Evolutionary conservation across 1,284 basidiomycete genomes (phyloP).

Genomic region (Prillingera fragicola): DNA sequence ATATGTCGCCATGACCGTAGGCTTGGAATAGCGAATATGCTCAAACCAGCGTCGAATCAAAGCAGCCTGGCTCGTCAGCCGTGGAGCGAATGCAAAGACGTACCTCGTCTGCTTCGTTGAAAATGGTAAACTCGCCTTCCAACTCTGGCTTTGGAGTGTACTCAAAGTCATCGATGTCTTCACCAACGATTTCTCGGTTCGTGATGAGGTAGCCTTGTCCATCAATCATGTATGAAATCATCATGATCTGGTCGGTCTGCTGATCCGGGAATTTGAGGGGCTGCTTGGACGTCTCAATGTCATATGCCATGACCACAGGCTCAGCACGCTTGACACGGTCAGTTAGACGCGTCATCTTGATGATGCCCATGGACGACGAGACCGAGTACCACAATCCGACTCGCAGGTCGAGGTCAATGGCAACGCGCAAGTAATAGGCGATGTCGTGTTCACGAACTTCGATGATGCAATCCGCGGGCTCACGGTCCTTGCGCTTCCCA

Average conservation of each 20-base stretch:
- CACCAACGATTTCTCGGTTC: constrained; percentile 93
- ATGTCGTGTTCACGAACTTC: constrained; percentile 97
- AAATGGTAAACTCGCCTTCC: constrained; percentile 93
- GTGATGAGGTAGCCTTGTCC: constrained; percentile 92
- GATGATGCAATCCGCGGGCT: constrained; percentile 84
- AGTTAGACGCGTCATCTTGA: constrained; percentile 64
- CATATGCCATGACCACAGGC: constrained; percentile 97
- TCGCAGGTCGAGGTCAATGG: constrained; percentile 96
- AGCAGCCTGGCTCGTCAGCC: constrained; percentile 54
- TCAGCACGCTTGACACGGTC: constrained; percentile 97
- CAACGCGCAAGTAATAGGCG: constrained; percentile 94
- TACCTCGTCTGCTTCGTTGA: constrained; percentile 92
- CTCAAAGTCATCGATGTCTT: constrained; percentile 98
- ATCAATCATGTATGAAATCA: constrained; percentile 71
- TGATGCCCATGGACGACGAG: constrained; percentile 73
- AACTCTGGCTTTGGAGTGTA: constrained; percentile 98
- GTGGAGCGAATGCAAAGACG: neutral
- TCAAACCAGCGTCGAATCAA: constrained; percentile 84
- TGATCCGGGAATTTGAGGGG: constrained; percentile 98
- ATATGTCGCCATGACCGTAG: constrained; percentile 96
- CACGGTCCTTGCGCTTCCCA: constrained; percentile 56
- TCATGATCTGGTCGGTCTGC: constrained; percentile 96
- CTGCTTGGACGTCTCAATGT: constrained; percentile 98
- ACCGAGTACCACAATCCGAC: constrained; percentile 97
- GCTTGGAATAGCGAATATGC: constrained; percentile 86